Evolutionary conservation across 495 filamentous ascomycete genomes (phyloP).

Genomic region (Cercophora samala): DNA sequence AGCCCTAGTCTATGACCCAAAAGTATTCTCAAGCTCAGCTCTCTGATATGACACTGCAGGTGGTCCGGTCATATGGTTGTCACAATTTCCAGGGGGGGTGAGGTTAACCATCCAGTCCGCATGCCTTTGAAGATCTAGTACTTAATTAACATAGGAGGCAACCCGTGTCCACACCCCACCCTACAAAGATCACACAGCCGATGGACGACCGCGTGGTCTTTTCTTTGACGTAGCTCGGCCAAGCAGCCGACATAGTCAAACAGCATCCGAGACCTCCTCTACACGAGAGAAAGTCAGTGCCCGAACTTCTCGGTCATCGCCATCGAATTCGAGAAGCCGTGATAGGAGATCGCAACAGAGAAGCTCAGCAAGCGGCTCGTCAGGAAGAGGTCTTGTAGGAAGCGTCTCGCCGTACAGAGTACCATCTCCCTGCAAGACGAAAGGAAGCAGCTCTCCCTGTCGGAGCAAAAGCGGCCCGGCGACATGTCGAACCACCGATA

Average conservation of each 20-base stretch:
- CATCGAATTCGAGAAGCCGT: not conserved
- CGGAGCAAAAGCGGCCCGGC: not conserved
- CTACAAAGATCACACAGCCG: constrained; percentile 31
- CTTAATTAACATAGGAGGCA: constrained; percentile 40
- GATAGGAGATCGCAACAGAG: not conserved
- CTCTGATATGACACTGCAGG: not conserved
- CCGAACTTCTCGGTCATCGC: not conserved
- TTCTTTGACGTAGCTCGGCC: constrained; percentile 45
- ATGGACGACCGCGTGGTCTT: constrained; percentile 40
- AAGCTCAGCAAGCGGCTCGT: not conserved
- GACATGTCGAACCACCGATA: not conserved
- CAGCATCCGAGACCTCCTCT: constrained; percentile 10
- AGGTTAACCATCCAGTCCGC: not conserved
- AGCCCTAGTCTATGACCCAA: not conserved
- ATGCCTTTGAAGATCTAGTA: constrained; percentile 2
- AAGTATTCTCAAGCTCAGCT: not conserved
- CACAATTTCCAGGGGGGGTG: constrained; percentile 29
- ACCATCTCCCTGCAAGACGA: not conserved
- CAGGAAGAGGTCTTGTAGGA: not conserved
- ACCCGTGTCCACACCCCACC: constrained; percentile 48
- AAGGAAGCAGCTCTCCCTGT: not conserved
- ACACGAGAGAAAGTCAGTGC: not conserved
- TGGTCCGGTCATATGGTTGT: constrained; percentile 15
- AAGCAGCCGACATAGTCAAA: not conserved
- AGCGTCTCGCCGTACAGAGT: not conserved